These are phyloP conservation scores for Phaffia australis DNA, from an alignment of 768 basidiomycete genomes.

Conservation along the genomic window DNA sequence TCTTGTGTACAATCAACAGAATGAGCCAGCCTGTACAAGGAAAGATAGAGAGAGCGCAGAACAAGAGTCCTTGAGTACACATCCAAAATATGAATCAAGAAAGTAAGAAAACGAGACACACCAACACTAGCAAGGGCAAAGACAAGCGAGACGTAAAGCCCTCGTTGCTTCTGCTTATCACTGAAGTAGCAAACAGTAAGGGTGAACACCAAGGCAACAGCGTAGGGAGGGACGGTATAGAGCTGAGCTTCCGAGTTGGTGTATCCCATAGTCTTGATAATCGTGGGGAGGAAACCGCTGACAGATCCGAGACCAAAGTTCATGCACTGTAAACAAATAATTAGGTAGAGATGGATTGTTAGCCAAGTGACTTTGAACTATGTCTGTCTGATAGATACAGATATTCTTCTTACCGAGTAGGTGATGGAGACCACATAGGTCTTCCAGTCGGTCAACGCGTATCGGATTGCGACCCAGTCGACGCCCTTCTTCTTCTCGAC, in stretches of 20 bases:
- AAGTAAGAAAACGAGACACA: neutral
- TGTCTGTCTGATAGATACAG: conserved; percentile 2
- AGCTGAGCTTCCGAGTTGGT: conserved; percentile 34
- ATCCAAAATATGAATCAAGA: neutral
- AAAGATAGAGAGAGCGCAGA: neutral
- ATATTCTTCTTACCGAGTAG: neutral
- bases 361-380: neutral
- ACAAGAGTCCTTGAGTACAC: neutral
- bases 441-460: conserved; percentile 38
- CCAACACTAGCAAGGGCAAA: conserved; percentile 32
- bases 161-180: conserved; percentile 25
- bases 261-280: conserved; percentile 38
- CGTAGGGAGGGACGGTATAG: conserved; percentile 40
- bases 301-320: conserved; percentile 33
- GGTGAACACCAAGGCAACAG: conserved; percentile 38
- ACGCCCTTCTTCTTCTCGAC: neutral
- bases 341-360: neutral
- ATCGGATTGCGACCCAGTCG: conserved; percentile 31
- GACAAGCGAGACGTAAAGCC: conserved; percentile 32
- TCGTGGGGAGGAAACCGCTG: conserved; percentile 39
- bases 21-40: conserved; percentile 34
- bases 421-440: conserved; percentile 34
- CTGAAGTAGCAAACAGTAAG: conserved; percentile 27
- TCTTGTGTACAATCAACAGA: conserved; percentile 38
- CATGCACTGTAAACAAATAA: conserved; percentile 30